Evolutionary conservation across 2,329 filamentous ascomycete species (phyloP).

Genomic region (Hyphodiscus sp.): DNA sequence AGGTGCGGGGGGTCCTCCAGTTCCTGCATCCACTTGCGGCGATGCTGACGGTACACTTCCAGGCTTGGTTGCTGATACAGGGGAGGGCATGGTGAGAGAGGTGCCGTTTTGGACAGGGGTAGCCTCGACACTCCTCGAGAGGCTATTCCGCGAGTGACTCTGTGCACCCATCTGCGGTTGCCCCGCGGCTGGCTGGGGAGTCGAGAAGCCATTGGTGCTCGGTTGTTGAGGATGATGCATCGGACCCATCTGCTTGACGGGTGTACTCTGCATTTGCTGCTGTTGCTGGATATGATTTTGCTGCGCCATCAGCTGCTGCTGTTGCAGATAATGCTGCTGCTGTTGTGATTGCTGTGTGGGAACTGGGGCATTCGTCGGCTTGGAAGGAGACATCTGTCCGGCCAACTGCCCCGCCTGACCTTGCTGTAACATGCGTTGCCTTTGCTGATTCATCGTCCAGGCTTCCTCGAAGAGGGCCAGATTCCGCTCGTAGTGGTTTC

Average conservation of each 20-base stretch:
- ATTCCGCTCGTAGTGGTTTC: constrained; percentile 68
- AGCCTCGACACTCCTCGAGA: constrained; percentile 45
- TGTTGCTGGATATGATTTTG: constrained; percentile 44
- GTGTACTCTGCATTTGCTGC: constrained; percentile 41
- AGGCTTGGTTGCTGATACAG: constrained; percentile 31
- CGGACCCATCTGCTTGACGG: constrained; percentile 40
- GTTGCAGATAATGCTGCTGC: constrained; percentile 44
- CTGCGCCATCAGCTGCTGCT: constrained; percentile 40
- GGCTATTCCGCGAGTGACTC: constrained; percentile 43
- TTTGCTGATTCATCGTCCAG: constrained; percentile 49
- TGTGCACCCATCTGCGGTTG: constrained; percentile 32
- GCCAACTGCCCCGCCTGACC: constrained; percentile 14
- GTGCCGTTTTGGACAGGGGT: constrained; percentile 28
- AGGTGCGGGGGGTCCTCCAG: constrained; percentile 6
- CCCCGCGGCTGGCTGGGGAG: constrained; percentile 37
- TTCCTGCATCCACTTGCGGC: constrained; percentile 18
- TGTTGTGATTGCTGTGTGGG: constrained; percentile 49
- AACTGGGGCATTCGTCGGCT: constrained; percentile 37
- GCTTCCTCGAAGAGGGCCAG: constrained; percentile 70
- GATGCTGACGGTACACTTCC: constrained; percentile 21
- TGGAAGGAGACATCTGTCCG: constrained; percentile 37
- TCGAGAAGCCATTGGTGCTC: constrained; percentile 44
- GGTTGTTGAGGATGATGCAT: constrained; percentile 38
- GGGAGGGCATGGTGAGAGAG: constrained; percentile 42
- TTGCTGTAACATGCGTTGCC: constrained; percentile 22